Base-by-base conservation (phyloP, 257 asterid genomes). In the Anisodus acutangulus region DNA sequence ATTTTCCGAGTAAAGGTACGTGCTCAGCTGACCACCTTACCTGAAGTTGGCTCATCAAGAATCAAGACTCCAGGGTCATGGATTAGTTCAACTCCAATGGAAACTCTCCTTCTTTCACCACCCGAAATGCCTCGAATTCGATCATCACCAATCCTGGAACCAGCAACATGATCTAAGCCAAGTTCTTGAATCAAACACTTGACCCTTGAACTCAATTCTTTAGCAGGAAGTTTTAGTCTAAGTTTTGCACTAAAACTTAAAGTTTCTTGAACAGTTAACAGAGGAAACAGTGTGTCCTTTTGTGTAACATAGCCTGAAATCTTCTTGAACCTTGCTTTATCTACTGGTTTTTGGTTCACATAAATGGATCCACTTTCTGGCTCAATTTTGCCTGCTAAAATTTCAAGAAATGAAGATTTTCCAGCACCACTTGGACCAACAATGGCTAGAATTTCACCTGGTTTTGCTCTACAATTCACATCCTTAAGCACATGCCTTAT, bases 391-490 rank as follows among this genome's bases (percentile, higher is more conserved):
- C 99, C 99, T 10, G 98, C 95, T 12, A 96, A 93, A 80, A 95
- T 91, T 86, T 95, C 98, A 31, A 95, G 88, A 79, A 95, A 66
- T 0, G 98, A 91, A 2, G 99, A 95, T 17, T 95, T 96, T 3
- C 99, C 99, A 53, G 99, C 99, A 49, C 99, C 98, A 83, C 99
- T 95, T 9, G 98, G 99, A 9, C 99, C 99, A 4, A 94, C 93
- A 62, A 96, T 92, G 67, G 99, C 97, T 6, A 94, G 94, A 2
- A 96, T 88, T 80, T 96, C 99, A 88, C 94, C 92, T 43, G 98
- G 93, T 69, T 91, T 94, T 0, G 99, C 99, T 16, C 90, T 85
- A 76, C 94, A 86, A 90, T 67, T 90, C 1, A 94, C 93, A 63
- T 92, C 90, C 78, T 88, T 92, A 66, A 96, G 91, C 5, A 96